Evolutionary conservation across 306 rosid species (phyloP).

Genomic region (Amphicarpaea edgeworthii): DNA sequence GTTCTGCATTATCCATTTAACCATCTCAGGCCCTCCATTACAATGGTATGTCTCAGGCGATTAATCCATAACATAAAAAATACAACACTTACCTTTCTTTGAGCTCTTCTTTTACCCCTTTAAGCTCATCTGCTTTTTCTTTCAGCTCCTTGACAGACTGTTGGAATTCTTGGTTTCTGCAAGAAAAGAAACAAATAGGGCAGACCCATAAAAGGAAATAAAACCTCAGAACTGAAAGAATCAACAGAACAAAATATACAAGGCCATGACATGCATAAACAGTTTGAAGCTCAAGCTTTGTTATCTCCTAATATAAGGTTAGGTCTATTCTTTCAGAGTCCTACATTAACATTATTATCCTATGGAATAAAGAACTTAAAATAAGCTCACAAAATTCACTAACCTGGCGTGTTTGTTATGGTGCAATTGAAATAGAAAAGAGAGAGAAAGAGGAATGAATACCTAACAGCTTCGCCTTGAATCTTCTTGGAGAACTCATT

Average conservation of each 20-base stretch:
- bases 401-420: background rate
- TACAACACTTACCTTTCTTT: slow-evolving; percentile 69
- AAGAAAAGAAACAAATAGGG: slow-evolving; percentile 17
- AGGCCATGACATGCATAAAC: no score
- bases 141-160: slow-evolving; percentile 80
- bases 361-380: no score
- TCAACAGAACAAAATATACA: slow-evolving; percentile 17
- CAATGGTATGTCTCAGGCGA: slow-evolving; percentile 94
- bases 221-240: slow-evolving; percentile 16
- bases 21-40: slow-evolving; percentile 86
- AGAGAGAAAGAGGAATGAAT: slow-evolving; percentile 25
- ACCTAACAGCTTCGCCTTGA: slow-evolving; percentile 84
- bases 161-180: slow-evolving; percentile 77
- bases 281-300: no score
- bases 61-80: slow-evolving; percentile 43
- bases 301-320: background rate
- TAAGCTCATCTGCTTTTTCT: slow-evolving; percentile 81
- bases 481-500: slow-evolving; percentile 80
- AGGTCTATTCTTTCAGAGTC: background rate
- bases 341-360: no score
- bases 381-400: background rate
- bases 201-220: background rate
- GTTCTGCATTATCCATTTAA: slow-evolving; percentile 97
- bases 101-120: slow-evolving; percentile 77
- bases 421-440: background rate